Evolutionary conservation across 164 flowering plant genomes (phyloP).

Genomic region (Nymphaea colorata): DNA sequence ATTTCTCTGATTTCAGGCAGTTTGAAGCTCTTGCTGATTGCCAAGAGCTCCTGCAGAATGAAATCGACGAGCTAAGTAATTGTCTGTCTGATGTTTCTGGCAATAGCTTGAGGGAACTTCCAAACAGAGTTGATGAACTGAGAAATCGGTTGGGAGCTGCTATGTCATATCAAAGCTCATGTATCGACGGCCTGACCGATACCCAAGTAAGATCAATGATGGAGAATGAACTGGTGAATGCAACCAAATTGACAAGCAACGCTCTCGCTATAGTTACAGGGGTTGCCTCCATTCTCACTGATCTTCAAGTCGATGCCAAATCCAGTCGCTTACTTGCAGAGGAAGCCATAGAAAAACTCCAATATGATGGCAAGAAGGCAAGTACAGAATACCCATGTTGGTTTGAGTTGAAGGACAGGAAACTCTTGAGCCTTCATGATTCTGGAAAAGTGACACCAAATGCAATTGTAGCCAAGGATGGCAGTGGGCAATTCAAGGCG

Average conservation of each 20-base stretch:
- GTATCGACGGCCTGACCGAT: slow-evolving; percentile 30
- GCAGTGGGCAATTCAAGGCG: slow-evolving; percentile 37
- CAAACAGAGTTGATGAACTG: slow-evolving; percentile 21
- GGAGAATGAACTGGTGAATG: slow-evolving; percentile 19
- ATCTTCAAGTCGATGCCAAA: background rate
- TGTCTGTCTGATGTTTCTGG: slow-evolving; percentile 22
- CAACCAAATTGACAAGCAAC: slow-evolving; percentile 32
- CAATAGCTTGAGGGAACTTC: slow-evolving; percentile 13
- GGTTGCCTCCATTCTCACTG: slow-evolving; percentile 13
- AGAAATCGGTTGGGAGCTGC: slow-evolving; percentile 44
- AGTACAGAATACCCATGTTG: background rate
- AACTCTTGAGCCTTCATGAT: background rate
- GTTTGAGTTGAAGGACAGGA: background rate
- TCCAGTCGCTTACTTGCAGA: background rate
- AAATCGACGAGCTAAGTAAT: slow-evolving; percentile 27
- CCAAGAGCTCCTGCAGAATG: slow-evolving; percentile 25
- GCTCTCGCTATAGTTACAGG: slow-evolving; percentile 34
- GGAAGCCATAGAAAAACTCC: background rate
- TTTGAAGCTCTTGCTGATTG: slow-evolving; percentile 22
- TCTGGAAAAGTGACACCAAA: slow-evolving; percentile 14
- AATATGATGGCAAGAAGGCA: background rate
- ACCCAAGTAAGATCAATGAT: slow-evolving; percentile 22
- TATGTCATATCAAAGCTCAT: slow-evolving; percentile 34
- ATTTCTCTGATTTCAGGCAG: background rate
- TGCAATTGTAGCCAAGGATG: slow-evolving; percentile 47